These are phyloP conservation scores for Panicum hallii DNA, from an alignment of 202 grass and related monocot species.

Conservation along the genomic window DNA sequence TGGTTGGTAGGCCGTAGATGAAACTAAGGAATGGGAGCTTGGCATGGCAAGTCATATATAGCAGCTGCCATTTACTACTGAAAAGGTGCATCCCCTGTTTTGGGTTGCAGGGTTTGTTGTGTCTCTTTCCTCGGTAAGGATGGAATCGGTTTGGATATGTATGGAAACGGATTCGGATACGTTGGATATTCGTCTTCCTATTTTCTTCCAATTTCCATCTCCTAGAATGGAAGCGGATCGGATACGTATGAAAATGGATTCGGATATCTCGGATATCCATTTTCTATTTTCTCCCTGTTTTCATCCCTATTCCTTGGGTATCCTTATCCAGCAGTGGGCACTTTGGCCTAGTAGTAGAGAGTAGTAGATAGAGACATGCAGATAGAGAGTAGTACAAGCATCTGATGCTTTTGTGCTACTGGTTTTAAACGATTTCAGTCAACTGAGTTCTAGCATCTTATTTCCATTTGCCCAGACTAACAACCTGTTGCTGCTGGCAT, in stretches of 20 bases:
- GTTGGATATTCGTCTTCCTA: too few relatives aligned
- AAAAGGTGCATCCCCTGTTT: slow-evolving; percentile 7
- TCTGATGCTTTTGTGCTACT: neutral
- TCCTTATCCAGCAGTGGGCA: neutral
- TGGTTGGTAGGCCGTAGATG: neutral
- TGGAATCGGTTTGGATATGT: too few relatives aligned
- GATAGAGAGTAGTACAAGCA: too few relatives aligned
- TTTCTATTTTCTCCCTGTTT: too few relatives aligned
- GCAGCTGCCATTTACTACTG: neutral
- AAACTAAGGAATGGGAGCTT: neutral
- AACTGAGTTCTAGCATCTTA: slow-evolving; percentile 10
- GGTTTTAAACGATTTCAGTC: neutral
- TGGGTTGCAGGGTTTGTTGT: neutral
- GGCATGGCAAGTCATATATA: neutral
- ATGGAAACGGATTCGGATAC: too few relatives aligned
- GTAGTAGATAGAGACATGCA: neutral
- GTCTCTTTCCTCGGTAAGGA: neutral
- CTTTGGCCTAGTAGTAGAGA: neutral
- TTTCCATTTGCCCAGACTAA: neutral
- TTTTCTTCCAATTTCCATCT: too few relatives aligned
- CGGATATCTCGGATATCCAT: too few relatives aligned
- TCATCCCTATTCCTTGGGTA: neutral
- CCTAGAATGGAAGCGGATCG: too few relatives aligned
- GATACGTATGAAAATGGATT: too few relatives aligned
- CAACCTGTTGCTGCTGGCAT: neutral